phyloP scores from a whole-genome alignment of 345 rosid species.

The Stellera chamaejasme region DNA sequence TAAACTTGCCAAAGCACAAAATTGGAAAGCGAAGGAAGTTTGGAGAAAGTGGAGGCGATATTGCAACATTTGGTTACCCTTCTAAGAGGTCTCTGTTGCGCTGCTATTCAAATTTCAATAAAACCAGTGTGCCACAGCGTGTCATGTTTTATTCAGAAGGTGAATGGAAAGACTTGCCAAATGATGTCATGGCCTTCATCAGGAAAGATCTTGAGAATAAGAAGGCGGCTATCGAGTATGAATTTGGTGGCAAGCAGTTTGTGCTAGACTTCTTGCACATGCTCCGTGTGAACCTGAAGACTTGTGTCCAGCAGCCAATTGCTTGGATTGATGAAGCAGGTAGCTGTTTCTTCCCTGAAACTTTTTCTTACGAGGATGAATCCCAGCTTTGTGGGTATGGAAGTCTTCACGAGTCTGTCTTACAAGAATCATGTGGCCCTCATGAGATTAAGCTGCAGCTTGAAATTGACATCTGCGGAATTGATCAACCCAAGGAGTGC shows the following conservation, averaged over 20 bases:
- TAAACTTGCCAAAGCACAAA: slow-evolving; percentile 18
- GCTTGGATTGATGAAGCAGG: slow-evolving; percentile 94
- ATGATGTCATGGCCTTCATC: slow-evolving; percentile 26
- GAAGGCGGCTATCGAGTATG: slow-evolving; percentile 54
- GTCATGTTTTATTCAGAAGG: slow-evolving; percentile 70
- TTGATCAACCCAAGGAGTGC: slow-evolving; percentile 46
- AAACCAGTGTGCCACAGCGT: slow-evolving; percentile 57
- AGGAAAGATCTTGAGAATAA: slow-evolving; percentile 52
- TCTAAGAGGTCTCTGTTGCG: slow-evolving; percentile 40
- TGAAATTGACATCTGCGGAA: slow-evolving; percentile 66
- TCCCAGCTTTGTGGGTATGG: slow-evolving; percentile 21
- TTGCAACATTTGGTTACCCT: slow-evolving; percentile 18
- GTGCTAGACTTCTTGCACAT: slow-evolving; percentile 82
- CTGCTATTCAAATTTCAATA: slow-evolving; percentile 62
- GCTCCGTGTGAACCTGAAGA: slow-evolving; percentile 55
- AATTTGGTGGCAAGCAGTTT: slow-evolving; percentile 33
- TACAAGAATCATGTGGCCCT: slow-evolving; percentile 23
- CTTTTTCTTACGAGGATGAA: slow-evolving; percentile 31
- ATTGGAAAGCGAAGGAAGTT: slow-evolving; percentile 47
- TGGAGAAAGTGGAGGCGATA: slow-evolving; percentile 22
- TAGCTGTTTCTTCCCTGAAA: slow-evolving; percentile 78
- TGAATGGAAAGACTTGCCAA: slow-evolving; percentile 72
- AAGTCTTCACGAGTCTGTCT: slow-evolving; percentile 17
- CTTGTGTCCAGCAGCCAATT: slow-evolving; percentile 56
- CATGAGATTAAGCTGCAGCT: slow-evolving; percentile 74